Evolutionary conservation across 768 basidiomycete species (phyloP).

Genomic region (Crucibulum laeve): DNA sequence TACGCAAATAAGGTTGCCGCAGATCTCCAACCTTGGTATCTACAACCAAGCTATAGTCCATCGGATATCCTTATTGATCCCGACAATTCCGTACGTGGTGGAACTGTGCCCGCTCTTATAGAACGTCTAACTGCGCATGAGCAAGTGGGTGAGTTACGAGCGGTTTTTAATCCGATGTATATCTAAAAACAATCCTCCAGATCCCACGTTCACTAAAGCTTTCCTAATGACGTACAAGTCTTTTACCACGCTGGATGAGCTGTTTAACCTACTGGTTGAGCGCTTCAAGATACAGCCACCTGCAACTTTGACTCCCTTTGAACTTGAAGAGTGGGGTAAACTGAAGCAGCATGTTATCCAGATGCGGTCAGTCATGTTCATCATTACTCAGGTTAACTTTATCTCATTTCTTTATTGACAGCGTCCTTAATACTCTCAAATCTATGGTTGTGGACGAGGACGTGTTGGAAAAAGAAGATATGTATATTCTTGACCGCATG

Average conservation of each 20-base stretch:
- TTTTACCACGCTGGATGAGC: slow-evolving; percentile 78
- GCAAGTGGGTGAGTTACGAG: slow-evolving; percentile 59
- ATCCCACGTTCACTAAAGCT: slow-evolving; percentile 77
- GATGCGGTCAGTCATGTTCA: slow-evolving; percentile 56
- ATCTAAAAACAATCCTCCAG: slow-evolving; percentile 26
- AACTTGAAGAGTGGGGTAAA: slow-evolving; percentile 76
- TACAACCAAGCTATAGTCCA: slow-evolving; percentile 74
- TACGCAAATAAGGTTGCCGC: slow-evolving; percentile 39
- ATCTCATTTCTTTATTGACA: slow-evolving; percentile 19
- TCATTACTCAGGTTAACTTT: background rate
- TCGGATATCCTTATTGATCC: slow-evolving; percentile 83
- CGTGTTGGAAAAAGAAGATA: slow-evolving; percentile 82
- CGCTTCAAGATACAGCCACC: slow-evolving; percentile 82
- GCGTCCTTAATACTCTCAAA: slow-evolving; percentile 89
- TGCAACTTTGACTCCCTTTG: slow-evolving; percentile 49
- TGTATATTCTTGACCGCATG: slow-evolving; percentile 76
- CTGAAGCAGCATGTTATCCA: slow-evolving; percentile 86
- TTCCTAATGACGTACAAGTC: slow-evolving; percentile 97
- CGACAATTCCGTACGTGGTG: slow-evolving; percentile 81
- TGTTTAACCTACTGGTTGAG: slow-evolving; percentile 76
- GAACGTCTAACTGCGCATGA: slow-evolving; percentile 92
- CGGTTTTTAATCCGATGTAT: background rate
- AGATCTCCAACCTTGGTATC: slow-evolving; percentile 71
- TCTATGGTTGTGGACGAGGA: slow-evolving; percentile 84
- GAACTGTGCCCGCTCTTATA: slow-evolving; percentile 80